Conservation (phyloP, 2,329 filamentous ascomycete species). For the Venturia carpophila region DNA sequence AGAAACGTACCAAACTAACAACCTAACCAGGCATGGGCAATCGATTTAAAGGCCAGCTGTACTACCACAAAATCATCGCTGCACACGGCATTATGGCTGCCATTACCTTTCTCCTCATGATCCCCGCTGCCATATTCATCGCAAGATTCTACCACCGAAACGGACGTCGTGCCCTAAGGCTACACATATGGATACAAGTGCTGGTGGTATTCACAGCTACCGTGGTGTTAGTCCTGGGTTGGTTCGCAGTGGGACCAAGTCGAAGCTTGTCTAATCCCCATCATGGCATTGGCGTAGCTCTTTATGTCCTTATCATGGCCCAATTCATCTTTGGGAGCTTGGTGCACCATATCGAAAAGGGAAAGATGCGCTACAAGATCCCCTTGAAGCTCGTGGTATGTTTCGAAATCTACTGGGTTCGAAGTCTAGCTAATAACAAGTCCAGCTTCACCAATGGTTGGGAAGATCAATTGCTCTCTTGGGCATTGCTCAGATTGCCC, state of each 20-base stretch:
- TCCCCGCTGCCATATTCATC: constrained; percentile 66
- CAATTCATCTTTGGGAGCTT: constrained; percentile 64
- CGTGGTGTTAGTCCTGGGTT: constrained; percentile 66
- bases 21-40: constrained; percentile 65
- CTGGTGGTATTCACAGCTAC: constrained; percentile 60
- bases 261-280: constrained; percentile 73
- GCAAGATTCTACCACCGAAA: constrained; percentile 62
- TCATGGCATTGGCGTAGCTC: constrained; percentile 72
- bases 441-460: constrained; percentile 78
- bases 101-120: constrained; percentile 64
- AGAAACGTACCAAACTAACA: constrained; percentile 3
- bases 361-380: constrained; percentile 45
- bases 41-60: constrained; percentile 58
- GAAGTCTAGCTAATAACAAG: not conserved
- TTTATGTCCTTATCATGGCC: constrained; percentile 64
- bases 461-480: constrained; percentile 71
- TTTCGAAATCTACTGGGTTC: constrained; percentile 15
- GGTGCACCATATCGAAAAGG: constrained; percentile 49
- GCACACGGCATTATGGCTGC: constrained; percentile 66
- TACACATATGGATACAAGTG: constrained; percentile 69
- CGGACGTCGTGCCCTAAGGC: constrained; percentile 53
- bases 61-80: constrained; percentile 63
- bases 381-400: constrained; percentile 52
- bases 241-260: constrained; percentile 66
- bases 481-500: constrained; percentile 76